Base-by-base conservation (phyloP, 495 filamentous ascomycete genomes). In the Parmelia sp. region DNA sequence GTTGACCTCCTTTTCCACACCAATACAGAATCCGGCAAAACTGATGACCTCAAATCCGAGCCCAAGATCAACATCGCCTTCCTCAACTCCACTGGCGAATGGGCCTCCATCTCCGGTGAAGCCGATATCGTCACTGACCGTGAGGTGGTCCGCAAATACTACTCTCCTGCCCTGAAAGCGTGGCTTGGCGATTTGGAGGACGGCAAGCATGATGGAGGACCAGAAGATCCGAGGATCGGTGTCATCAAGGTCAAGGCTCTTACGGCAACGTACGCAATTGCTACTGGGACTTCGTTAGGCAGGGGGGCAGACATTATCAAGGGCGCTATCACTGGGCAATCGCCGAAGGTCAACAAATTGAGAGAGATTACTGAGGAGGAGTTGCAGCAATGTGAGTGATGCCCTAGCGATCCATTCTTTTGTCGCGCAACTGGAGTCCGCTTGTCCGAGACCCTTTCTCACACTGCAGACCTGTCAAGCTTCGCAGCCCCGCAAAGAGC, bases 111-210 rank as follows among this genome's bases (percentile, higher is more conserved):
- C 70, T 87, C 88, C 60, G 92, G 92, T 59, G 80, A 77, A 4
- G 85, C 89, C 6, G 74, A 71, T 14, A 80, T 97, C 62, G 71
- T 88, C 64, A 86, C 84, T 36, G 89, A 93, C 70, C 84, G 83
- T 19, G 79, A 76, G 0, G 76, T 79, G 10, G 83, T 96, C 36
- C 77, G 84, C 68, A 89, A 92, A 74, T 86, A 92, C 74, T 96
- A 96, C 74, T 86, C 83, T 57, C 82, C 86, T 1, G 71, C 77
- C 9, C 79, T 97, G 61, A 91, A 90, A 73, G 88, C 90, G 0
- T 96, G 92, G 92, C 70, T 97, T 27, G 93, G 92, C 27, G 92
- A 97, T 68, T 80, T 97, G 17, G 92, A 89, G 19, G 92, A 96
- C 66, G 92, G 91, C 3, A 83, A 83, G 47, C 92, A 96, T 70